Evolutionary conservation across 495 filamentous ascomycete genomes (phyloP).

Genomic region (Staphylotrichum longicolle): DNA sequence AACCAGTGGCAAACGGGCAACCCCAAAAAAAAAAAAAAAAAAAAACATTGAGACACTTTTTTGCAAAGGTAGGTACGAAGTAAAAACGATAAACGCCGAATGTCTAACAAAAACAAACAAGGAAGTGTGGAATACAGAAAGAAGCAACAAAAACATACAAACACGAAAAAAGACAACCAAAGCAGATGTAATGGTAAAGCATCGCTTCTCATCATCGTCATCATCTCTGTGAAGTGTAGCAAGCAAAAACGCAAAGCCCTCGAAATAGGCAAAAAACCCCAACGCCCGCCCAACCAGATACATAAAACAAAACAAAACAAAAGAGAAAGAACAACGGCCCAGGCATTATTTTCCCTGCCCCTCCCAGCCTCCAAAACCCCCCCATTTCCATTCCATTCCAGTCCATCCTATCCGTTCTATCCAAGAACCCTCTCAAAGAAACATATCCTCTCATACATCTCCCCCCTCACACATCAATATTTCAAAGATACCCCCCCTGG

Average conservation of each 20-base stretch:
- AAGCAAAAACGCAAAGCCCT: background rate
- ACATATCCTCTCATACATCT: background rate
- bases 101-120: background rate
- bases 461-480: background rate
- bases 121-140: background rate
- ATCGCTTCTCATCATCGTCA: conserved; percentile 12
- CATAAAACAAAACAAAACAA: background rate
- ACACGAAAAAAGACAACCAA: background rate
- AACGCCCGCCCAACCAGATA: background rate
- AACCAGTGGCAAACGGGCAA: too few relatives aligned
- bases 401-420: background rate
- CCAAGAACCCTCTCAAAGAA: background rate
- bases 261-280: background rate
- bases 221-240: conserved; percentile 6
- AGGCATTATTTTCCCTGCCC: background rate
- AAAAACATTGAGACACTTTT: too few relatives aligned
- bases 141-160: background rate
- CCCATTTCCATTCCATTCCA: too few relatives aligned
- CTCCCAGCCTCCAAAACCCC: background rate
- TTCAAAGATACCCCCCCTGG: conserved; percentile 17
- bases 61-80: too few relatives aligned
- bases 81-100: too few relatives aligned
- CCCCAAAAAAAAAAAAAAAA: too few relatives aligned
- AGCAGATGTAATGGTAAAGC: background rate
- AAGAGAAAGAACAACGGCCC: background rate